phyloP scores from a whole-genome alignment of 2,329 filamentous ascomycete genomes.

The Pezicula carpinea region DNA sequence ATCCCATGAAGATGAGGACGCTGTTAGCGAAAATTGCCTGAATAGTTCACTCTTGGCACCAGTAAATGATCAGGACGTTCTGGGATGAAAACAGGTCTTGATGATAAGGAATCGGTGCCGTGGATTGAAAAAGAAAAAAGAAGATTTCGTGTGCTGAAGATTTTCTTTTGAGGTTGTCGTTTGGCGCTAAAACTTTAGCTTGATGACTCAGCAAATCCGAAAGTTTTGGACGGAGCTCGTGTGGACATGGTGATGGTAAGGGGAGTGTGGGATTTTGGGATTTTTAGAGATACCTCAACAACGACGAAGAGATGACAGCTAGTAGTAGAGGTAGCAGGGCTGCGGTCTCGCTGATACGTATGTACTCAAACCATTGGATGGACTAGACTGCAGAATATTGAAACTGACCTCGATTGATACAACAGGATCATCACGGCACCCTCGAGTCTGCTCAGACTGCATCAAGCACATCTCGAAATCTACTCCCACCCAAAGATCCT shows the following conservation, averaged over 20 bases:
- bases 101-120: constrained; percentile 93
- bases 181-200: not conserved
- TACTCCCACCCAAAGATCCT: constrained; percentile 11
- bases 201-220: not conserved
- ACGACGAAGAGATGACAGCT: constrained; percentile 40
- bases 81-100: constrained; percentile 66
- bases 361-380: constrained; percentile 20
- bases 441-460: constrained; percentile 22
- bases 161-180: constrained; percentile 5
- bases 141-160: constrained; percentile 18
- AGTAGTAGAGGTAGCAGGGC: constrained; percentile 52
- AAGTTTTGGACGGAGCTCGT: constrained; percentile 2
- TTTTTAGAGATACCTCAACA: not conserved
- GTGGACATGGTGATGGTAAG: not conserved
- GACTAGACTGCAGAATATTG: not conserved
- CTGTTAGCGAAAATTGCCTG: constrained; percentile 99
- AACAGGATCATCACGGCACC: constrained; percentile 21
- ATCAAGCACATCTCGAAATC: constrained; percentile 18
- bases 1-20: constrained; percentile 66
- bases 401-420: constrained; percentile 3
- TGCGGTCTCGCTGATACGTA: constrained; percentile 46
- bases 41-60: constrained; percentile 77
- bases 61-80: constrained; percentile 86
- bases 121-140: constrained; percentile 40
- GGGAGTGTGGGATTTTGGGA: not conserved